Conservation (phyloP, 345 rosid genomes). For the sweet orange (Citrus sinensis) region DVS_A1.0 CM039166.1:10899501-10900000, state of each 20-base stretch:
- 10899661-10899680: neutral
- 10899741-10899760: neutral
- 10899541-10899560: neutral
- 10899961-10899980: neutral
- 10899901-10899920: neutral
- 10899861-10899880: neutral
- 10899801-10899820: no score
- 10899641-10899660: neutral
- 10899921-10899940: neutral
- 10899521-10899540: neutral
- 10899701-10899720: neutral
- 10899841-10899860: neutral
- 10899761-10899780: neutral
- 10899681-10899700: neutral
- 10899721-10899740: neutral
- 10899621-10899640: neutral
- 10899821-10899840: no score
- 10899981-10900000: neutral
- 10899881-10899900: neutral
- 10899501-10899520: neutral
- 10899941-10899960: neutral
- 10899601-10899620: neutral
- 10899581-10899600: neutral
- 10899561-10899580: neutral
- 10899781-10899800: neutral